Evolutionary conservation across 352 stramenopile genomes (phyloP).

Genomic region (Pythium coloratum): DNA sequence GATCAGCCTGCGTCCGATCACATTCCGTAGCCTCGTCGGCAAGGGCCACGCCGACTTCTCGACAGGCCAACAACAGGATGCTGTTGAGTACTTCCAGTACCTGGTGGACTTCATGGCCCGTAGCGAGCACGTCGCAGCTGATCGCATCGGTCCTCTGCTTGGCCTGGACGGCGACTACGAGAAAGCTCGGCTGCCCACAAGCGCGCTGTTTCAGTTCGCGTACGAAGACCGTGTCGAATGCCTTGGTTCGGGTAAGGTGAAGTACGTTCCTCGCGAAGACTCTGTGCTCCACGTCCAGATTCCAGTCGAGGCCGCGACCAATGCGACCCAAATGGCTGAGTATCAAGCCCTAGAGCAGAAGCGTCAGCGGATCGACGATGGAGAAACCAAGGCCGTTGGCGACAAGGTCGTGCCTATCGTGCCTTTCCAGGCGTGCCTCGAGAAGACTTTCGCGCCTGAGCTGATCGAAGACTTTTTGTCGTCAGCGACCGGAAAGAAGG

Average conservation of each 20-base stretch:
- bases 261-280: constrained; percentile 85
- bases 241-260: constrained; percentile 76
- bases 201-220: constrained; percentile 93
- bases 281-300: constrained; percentile 86
- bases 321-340: constrained; percentile 80
- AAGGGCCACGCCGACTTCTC: constrained; percentile 96
- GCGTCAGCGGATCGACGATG: constrained; percentile 81
- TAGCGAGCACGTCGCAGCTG: constrained; percentile 64
- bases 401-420: constrained; percentile 91
- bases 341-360: constrained; percentile 88
- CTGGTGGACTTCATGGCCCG: constrained; percentile 92
- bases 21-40: constrained; percentile 95
- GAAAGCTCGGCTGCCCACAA: constrained; percentile 58
- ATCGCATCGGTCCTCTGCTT: constrained; percentile 54
- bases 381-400: constrained; percentile 40
- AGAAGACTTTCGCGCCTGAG: constrained; percentile 89
- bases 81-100: constrained; percentile 97
- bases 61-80: constrained; percentile 97
- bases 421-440: constrained; percentile 93
- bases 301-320: constrained; percentile 83
- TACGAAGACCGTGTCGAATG: constrained; percentile 85
- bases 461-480: constrained; percentile 92
- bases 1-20: constrained; percentile 76
- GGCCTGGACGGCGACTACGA: constrained; percentile 23
- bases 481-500: constrained; percentile 72